These are phyloP conservation scores for Phycomyces nitens DNA, from an alignment of 192 early-diverging fungal genomes.

Conservation along the genomic window DNA sequence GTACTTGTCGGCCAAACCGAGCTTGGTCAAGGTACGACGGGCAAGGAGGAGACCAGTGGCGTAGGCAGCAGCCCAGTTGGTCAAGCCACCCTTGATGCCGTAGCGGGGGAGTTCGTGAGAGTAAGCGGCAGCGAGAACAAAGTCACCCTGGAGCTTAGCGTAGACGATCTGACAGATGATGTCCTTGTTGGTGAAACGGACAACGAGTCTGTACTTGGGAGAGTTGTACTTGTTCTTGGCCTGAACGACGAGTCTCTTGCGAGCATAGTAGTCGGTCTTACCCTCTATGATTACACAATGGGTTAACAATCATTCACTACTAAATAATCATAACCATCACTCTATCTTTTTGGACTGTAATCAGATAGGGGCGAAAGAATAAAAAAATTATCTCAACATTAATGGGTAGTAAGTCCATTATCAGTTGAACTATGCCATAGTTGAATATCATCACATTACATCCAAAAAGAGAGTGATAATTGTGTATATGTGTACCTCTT, in stretches of 20 bases:
- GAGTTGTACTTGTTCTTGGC: slow-evolving; percentile 99
- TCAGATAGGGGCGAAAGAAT: too few relatives aligned
- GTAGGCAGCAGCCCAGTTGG: slow-evolving; percentile 99
- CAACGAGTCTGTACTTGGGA: slow-evolving; percentile 99
- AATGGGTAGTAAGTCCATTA: too few relatives aligned
- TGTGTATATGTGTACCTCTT: slow-evolving; percentile 35
- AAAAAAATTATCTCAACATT: too few relatives aligned
- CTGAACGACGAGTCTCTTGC: slow-evolving; percentile 95
- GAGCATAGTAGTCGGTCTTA: slow-evolving; percentile 99
- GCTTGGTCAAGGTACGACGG: slow-evolving; percentile 92
- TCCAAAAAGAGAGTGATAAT: too few relatives aligned
- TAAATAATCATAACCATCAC: too few relatives aligned
- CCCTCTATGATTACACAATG: slow-evolving; percentile 61
- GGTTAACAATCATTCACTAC: too few relatives aligned
- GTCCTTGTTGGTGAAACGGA: slow-evolving; percentile 99
- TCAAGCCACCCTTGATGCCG: slow-evolving; percentile 97
- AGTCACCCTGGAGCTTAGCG: slow-evolving; percentile 97
- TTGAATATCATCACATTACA: too few relatives aligned
- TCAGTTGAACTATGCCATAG: too few relatives aligned
- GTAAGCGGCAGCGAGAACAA: slow-evolving; percentile 93
- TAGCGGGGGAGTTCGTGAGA: slow-evolving; percentile 94
- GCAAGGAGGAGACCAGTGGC: slow-evolving; percentile 95
- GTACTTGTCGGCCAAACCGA: slow-evolving; percentile 94
- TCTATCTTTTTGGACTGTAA: too few relatives aligned
- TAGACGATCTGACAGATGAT: slow-evolving; percentile 96